Percentiles rank a stretch among this genome's conserved stretches.
phyloP scores from a whole-genome alignment of 352 stramenopile species.

The Globisporangium cystogenes region DNA sequence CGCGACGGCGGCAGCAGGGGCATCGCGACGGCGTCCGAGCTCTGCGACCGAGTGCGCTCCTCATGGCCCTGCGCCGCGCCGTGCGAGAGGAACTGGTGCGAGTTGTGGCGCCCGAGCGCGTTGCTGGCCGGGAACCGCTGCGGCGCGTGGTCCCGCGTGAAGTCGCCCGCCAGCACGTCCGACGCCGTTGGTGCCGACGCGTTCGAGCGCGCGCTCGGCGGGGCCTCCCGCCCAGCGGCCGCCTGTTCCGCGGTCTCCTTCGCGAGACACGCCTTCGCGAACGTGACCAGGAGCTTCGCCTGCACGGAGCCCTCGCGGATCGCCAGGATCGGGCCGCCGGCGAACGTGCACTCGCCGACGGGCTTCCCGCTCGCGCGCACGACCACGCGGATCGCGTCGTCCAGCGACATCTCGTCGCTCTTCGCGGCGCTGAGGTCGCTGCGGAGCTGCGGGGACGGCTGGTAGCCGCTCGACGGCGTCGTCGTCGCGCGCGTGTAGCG shows the following conservation, averaged over 20 bases:
- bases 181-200: not conserved
- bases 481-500: slow-evolving; percentile 6
- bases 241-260: slow-evolving; percentile 25
- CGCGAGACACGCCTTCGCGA: slow-evolving; percentile 68
- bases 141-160: slow-evolving; percentile 11
- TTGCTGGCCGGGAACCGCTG: slow-evolving; percentile 5
- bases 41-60: slow-evolving; percentile 9
- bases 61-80: slow-evolving; percentile 7
- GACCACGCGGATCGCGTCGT: slow-evolving; percentile 42
- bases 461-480: not conserved
- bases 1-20: slow-evolving; percentile 1
- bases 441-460: slow-evolving; percentile 1
- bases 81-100: slow-evolving; percentile 12
- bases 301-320: slow-evolving; percentile 69
- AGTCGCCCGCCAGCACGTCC: slow-evolving; percentile 5
- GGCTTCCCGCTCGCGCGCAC: slow-evolving; percentile 52
- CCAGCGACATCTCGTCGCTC: slow-evolving; percentile 33
- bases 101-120: slow-evolving; percentile 11
- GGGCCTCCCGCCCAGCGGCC: not conserved
- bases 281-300: slow-evolving; percentile 61
- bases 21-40: slow-evolving; percentile 7
- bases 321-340: slow-evolving; percentile 37
- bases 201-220: not conserved
- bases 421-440: not conserved
- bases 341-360: slow-evolving; percentile 59